Base-by-base conservation (phyloP, 352 stramenopile genomes). In the Aphanomyces cochlioides region DNA sequence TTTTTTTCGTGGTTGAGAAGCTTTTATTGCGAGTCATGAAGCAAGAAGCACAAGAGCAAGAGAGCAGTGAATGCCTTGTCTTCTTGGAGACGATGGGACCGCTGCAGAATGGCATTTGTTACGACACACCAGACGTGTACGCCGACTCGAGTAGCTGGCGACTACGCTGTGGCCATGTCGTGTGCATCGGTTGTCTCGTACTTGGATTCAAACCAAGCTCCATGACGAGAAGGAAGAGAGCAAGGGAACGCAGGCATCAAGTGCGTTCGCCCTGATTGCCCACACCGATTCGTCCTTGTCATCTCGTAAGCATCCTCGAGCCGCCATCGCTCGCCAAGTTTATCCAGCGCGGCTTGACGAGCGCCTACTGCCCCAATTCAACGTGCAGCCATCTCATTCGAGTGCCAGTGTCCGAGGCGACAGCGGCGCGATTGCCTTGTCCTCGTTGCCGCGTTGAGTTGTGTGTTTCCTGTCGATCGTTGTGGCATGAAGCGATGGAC, bases 131-230 rank as follows among this genome's bases (percentile, higher is more conserved):
- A 10, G 13, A 39, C 50, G 1, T 34, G 41, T 65, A 43, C 38
- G 28, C 5, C 7, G 17, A 57, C 50, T 6, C 19, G 12, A 47
- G 36, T 21, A 28, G 43, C 15, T 69, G 63, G 63, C 43, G 45
- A 15, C 50, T 69, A n/a, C 41, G 45, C 34, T 69, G 63, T 34
- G 15, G 19, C 17, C 63, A 69, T 47, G 13, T 61, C 19, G 56
- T 58, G n/a, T 69, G 63, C 21, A 48, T 69, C 21, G 63, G 63
- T 39, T 69, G 63, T 47, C 45, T 12, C 17, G 37, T 2, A 15
- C n/a, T 17, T 69, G 63, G 63, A 69, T 69, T 37, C 15, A 69
- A 13, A 37, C 15, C 63, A 69, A 57, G 17, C 43, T 69, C 28
- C 28, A 28, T 2, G 45, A 69, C 36, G 28, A 28, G 28, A 28